These are phyloP conservation scores for Pseudonectria foliicola DNA, from an alignment of 2,329 filamentous ascomycete genomes.

Conservation along the genomic window DNA sequence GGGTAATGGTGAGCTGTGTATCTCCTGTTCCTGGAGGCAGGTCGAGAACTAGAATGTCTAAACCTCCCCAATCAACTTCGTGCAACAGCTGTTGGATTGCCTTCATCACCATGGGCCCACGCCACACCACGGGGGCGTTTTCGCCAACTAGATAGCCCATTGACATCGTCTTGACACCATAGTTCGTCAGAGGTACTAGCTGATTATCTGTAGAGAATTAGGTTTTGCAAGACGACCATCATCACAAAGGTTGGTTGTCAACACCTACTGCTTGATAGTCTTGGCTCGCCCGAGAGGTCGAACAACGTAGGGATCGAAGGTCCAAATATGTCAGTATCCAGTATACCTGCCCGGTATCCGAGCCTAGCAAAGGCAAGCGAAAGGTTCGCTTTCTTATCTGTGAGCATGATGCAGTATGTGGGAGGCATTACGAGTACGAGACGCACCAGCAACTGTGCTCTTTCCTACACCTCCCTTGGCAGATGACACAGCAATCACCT, in stretches of 20 bases:
- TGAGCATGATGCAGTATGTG: not conserved
- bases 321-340: constrained; percentile 96
- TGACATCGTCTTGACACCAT: constrained; percentile 96
- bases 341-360: constrained; percentile 75
- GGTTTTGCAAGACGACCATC: not conserved
- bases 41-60: constrained; percentile 86
- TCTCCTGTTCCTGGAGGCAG: constrained; percentile 92
- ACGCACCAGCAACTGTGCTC: constrained; percentile 76
- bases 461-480: constrained; percentile 98
- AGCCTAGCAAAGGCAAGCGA: constrained; percentile 78
- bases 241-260: not conserved
- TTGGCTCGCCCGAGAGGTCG: constrained; percentile 70
- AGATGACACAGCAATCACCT: constrained; percentile 93
- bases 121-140: constrained; percentile 82
- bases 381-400: constrained; percentile 55
- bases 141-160: constrained; percentile 90
- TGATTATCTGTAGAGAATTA: constrained; percentile 54
- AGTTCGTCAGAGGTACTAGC: constrained; percentile 82
- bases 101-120: constrained; percentile 96
- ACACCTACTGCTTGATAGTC: constrained; percentile 61
- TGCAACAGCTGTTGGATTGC: constrained; percentile 92
- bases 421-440: not conserved
- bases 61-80: constrained; percentile 85
- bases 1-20: constrained; percentile 92
- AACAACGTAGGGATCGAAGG: constrained; percentile 90